Evolutionary conservation across 2,329 filamentous ascomycete genomes (phyloP), one percentile per base, ranked within the genome.

Genomic region (Nemania sp.): DNA sequence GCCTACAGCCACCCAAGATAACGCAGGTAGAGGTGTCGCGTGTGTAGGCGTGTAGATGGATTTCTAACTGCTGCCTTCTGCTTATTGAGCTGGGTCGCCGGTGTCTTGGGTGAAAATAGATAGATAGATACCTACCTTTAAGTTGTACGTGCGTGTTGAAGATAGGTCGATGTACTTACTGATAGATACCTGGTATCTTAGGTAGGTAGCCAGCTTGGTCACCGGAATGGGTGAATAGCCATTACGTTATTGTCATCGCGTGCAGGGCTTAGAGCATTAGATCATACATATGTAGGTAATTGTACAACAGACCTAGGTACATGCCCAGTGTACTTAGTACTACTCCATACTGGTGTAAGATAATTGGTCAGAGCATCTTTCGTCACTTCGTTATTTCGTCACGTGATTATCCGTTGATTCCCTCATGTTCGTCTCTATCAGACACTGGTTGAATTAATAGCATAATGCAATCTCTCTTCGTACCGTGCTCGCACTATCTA

Each of bases 211-310:
- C 26, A 49, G 47, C 29, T 49, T 65, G 62, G 56, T 53, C 20
- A 61, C 49, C 55, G 55, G 61, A 56, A 62, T 35, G 45, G 43
- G 52, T 67, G 55, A 54, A 38, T 60, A 35, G 5, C 20, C 32
- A 22, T 22, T 7, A 35, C 24, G 32, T 41, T 68, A 65, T 68
- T 62, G 62, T 68, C 66, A 68, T 68, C 62, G 57, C 35, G n/a
- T 58, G 53, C 66, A 62, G 62, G 62, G 57, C 41, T 5, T 49
- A 49, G 38, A 15, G 5, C 13, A 5, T 5, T 13, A 41, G 32
- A 11, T 11, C 11, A 35, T n/a, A n/a, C n/a, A 35, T 35, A 11
- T 35, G 11, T 11, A 18, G 5, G 13, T 41, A 5, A 18, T 15
- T 41, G 11, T 41, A 41, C 38, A 15, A 5, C 8, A 13, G 38